Conservation (phyloP, 208 protist genomes). For the Leishmania aethiopica region DNA sequence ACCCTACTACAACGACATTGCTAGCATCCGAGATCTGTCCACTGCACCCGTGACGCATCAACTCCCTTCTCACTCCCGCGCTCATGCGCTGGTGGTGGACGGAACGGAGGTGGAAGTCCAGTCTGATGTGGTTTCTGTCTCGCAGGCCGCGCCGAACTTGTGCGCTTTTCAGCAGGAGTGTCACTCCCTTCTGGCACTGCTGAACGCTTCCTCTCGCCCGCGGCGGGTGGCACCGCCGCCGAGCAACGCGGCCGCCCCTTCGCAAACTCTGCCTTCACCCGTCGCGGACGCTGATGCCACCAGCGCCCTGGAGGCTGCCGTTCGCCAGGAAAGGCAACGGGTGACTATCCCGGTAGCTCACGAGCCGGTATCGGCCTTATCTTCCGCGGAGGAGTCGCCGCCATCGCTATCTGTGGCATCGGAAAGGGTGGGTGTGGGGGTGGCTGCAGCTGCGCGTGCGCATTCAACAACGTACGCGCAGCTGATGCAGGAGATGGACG, state of each 20-base stretch:
- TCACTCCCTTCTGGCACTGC: slow-evolving; percentile 31
- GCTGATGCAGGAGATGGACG: slow-evolving; percentile 31
- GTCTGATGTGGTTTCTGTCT: slow-evolving; percentile 18
- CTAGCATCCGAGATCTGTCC: slow-evolving; percentile 5
- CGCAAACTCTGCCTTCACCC: background rate
- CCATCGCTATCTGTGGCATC: background rate
- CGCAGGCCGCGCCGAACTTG: slow-evolving; percentile 23
- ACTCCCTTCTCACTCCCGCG: background rate
- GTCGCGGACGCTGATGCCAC: background rate
- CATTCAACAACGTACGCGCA: slow-evolving; percentile 25
- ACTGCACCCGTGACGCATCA: background rate
- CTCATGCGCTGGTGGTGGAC: background rate
- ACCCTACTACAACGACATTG: slow-evolving; percentile 17
- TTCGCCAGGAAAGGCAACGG: background rate
- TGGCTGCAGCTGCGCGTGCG: background rate
- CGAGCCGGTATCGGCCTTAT: background rate
- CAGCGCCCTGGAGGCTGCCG: background rate
- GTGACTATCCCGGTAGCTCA: background rate
- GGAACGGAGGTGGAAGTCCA: slow-evolving; percentile 22
- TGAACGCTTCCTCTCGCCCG: slow-evolving; percentile 7
- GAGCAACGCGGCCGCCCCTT: background rate
- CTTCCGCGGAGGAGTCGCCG: background rate
- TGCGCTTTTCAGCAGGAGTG: slow-evolving; percentile 39
- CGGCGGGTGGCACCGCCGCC: background rate
- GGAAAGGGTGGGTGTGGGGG: background rate